Base-by-base conservation (phyloP, 2,329 filamentous ascomycete genomes). In the Diaporthe sp. region DNA sequence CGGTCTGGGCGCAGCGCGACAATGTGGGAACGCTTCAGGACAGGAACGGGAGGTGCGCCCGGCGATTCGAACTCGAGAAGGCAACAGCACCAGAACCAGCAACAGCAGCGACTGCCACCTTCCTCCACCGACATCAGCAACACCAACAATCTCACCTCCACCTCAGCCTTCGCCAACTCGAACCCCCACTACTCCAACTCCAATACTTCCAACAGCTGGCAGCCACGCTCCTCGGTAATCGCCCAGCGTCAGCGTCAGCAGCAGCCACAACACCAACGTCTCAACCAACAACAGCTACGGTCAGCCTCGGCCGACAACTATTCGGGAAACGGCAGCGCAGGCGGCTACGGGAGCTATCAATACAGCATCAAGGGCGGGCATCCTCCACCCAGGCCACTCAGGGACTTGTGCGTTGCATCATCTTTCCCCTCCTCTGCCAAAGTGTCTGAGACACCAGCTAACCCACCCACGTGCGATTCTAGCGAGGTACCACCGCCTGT, bases 341-440 rank as follows among this genome's bases (percentile, higher is more conserved):
- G 69, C 39, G 69, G 69, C 44, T 39, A 73, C 31, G 71, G 71
- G 12, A 19, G 58, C 7, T 73, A 73, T 44, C 59, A 65, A 34
- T 73, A 73, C 58, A 73, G 55, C 59, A 55, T 68, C 55, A 65
- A 70, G 65, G 67, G 67, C 34, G 75, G 75, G 8, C 53, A 61
- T 37, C 75, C 69, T 22, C 69, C 75, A 39, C 31, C 75, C n/a
- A 51, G 62, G 44, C 69, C 73, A 57, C 46, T 58, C 34, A 73
- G 73, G 68, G 62, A 75, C 17, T 73, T 72, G 75, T 76, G 68
- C 65, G 75, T 75, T 70, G 31, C 49, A 25, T 44, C 55, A 34
- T 12, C 6, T 19, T 3, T 15, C 12, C 15, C 19, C 28, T 15
- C 22, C 15, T 22, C n/a, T 25, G 5, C 13, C 42, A 6, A 6